Conservation (phyloP, 257 asterid species). For the Salvia miltiorrhiza region DNA sequence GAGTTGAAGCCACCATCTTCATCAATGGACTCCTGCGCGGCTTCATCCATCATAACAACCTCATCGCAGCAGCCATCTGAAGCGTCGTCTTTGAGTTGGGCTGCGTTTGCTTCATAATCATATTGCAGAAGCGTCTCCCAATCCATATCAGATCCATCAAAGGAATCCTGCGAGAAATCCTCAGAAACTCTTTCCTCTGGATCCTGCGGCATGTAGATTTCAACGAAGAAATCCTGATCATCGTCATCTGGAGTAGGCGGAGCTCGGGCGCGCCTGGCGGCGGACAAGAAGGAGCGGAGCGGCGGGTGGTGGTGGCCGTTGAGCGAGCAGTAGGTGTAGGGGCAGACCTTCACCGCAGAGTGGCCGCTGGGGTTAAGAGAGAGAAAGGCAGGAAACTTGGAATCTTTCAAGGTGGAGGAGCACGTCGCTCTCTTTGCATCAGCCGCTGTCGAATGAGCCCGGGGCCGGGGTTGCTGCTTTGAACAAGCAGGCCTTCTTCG, state of each 20-base stretch:
- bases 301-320: conserved; percentile 79
- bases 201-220: conserved; percentile 33
- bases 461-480: too few relatives aligned
- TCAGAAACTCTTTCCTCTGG: not conserved
- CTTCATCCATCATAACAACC: conserved; percentile 26
- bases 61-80: conserved; percentile 22
- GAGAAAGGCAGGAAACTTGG: conserved; percentile 69
- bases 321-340: conserved; percentile 81
- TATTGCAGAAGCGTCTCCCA: conserved; percentile 42
- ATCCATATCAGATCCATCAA: conserved; percentile 52
- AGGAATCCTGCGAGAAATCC: conserved; percentile 12
- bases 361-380: conserved; percentile 54
- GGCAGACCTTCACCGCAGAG: conserved; percentile 68
- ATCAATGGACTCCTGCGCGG: conserved; percentile 28
- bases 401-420: conserved; percentile 71
- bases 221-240: conserved; percentile 40
- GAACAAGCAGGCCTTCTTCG: too few relatives aligned
- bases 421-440: conserved; percentile 61
- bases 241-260: conserved; percentile 8
- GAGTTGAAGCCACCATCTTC: conserved; percentile 37
- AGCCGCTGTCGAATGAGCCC: conserved; percentile 25
- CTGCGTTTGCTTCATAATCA: conserved; percentile 28
- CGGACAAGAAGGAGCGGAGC: conserved; percentile 60
- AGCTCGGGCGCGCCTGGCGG: conserved; percentile 36
- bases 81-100: conserved; percentile 18